A percentile compares a stretch with the other conserved stretches of the same genome.
Evolutionary conservation across 257 asterid species (phyloP).

Genomic region (Plantago elongata): DNA sequence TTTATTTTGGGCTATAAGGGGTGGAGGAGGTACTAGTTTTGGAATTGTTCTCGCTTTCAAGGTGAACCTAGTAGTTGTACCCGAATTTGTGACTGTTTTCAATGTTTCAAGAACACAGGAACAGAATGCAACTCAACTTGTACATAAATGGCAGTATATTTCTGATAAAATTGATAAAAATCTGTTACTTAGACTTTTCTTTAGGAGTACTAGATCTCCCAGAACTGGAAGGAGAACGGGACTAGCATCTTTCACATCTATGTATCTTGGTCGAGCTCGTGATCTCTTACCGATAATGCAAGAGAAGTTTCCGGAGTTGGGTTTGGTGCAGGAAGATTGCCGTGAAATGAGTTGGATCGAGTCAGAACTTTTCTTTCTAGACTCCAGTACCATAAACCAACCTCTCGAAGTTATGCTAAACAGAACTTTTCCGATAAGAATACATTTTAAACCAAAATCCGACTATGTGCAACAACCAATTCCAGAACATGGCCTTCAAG

Average conservation of each 20-base stretch:
- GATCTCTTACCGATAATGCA: constrained; percentile 33
- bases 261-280: constrained; percentile 29
- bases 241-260: constrained; percentile 23
- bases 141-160: constrained; percentile 38
- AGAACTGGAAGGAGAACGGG: constrained; percentile 15
- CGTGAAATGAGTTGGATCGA: constrained; percentile 44
- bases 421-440: not conserved
- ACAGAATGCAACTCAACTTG: constrained; percentile 36
- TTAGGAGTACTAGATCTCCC: constrained; percentile 14
- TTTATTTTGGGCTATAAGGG: too few relatives aligned
- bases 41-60: constrained; percentile 38
- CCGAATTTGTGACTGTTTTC: constrained; percentile 33
- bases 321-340: constrained; percentile 30
- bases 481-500: constrained; percentile 23
- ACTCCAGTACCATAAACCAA: not conserved
- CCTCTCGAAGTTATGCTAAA: constrained; percentile 20
- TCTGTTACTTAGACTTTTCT: constrained; percentile 24
- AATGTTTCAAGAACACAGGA: constrained; percentile 25
- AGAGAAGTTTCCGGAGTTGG: constrained; percentile 35
- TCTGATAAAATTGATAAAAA: constrained; percentile 35
- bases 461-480: constrained; percentile 36
- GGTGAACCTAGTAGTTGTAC: constrained; percentile 25
- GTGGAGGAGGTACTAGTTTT: constrained; percentile 42
- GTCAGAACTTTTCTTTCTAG: constrained; percentile 21
- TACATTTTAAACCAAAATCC: constrained; percentile 33